phyloP scores from a whole-genome alignment of 164 flowering plant species.

The Umbilicus rupestris region DNA sequence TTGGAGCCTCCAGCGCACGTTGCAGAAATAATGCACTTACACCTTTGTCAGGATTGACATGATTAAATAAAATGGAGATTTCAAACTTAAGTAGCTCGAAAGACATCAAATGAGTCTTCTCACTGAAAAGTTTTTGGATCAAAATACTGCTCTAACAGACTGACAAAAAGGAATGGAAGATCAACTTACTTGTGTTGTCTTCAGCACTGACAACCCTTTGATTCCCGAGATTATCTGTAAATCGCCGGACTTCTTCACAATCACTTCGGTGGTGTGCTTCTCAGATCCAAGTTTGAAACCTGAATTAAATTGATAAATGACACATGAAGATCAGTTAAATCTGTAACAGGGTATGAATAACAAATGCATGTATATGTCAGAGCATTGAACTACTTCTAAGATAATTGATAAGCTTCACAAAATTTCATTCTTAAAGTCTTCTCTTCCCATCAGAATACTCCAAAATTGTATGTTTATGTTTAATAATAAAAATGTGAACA shows the following conservation, averaged over 20 bases:
- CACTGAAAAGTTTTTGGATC: not conserved
- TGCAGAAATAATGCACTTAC: no score
- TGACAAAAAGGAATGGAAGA: not conserved
- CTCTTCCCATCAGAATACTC: not conserved
- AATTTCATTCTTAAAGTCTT: not conserved
- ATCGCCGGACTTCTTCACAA: slow-evolving; percentile 58
- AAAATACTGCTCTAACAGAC: not conserved
- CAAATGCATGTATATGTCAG: no score
- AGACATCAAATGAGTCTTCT: not conserved
- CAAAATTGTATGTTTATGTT: not conserved
- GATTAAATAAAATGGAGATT: not conserved
- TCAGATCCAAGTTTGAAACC: slow-evolving; percentile 97
- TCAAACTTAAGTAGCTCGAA: not conserved
- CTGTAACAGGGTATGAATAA: not conserved
- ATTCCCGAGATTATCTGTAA: slow-evolving; percentile 64
- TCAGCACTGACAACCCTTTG: slow-evolving; percentile 73
- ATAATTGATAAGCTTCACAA: not conserved
- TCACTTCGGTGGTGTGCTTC: slow-evolving; percentile 68
- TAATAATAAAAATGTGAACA: not conserved
- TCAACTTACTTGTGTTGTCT: slow-evolving; percentile 71
- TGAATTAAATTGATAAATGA: slow-evolving; percentile 11
- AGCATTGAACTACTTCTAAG: not conserved
- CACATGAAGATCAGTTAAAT: not conserved
- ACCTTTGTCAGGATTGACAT: no score
- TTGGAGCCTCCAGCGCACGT: not conserved